A percentile compares a stretch with the other conserved stretches of the same genome.
Evolutionary conservation across 2,329 filamentous ascomycete genomes (phyloP).

Genomic region (Ophiostoma himal-ulmi): DNA sequence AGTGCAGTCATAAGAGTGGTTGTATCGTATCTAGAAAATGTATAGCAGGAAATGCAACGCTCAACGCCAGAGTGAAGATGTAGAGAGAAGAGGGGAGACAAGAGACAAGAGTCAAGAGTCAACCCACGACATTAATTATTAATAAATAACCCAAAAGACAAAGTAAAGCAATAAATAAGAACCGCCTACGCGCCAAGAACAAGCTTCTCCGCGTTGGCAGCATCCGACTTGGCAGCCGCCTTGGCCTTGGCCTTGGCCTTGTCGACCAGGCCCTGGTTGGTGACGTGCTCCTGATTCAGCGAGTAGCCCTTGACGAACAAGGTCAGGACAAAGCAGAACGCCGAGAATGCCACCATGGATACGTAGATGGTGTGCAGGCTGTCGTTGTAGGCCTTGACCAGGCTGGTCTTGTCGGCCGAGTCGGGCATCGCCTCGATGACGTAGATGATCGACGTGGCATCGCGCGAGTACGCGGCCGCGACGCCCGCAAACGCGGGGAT

Average conservation of each 20-base stretch:
- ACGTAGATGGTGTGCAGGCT: slow-evolving; percentile 50
- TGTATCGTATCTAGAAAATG: not conserved
- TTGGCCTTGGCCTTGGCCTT: slow-evolving; percentile 27
- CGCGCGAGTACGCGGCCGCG: slow-evolving; percentile 45
- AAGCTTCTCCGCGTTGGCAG: slow-evolving; percentile 5
- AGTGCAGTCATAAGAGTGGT: not conserved
- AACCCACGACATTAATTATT: not conserved
- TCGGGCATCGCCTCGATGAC: slow-evolving; percentile 47
- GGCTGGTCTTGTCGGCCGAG: slow-evolving; percentile 36
- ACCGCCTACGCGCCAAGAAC: not conserved
- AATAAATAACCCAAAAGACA: not conserved
- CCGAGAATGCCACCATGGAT: slow-evolving; percentile 47
- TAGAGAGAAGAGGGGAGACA: not conserved
- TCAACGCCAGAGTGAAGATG: not conserved
- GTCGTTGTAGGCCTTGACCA: slow-evolving; percentile 42
- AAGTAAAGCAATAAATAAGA: not conserved
- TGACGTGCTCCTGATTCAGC: slow-evolving; percentile 44
- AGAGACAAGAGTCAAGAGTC: not conserved
- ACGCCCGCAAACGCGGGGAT: slow-evolving; percentile 22
- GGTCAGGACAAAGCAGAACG: slow-evolving; percentile 46
- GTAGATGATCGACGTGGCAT: slow-evolving; percentile 50
- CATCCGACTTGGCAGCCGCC: slow-evolving; percentile 15
- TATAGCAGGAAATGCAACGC: not conserved
- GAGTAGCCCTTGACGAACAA: slow-evolving; percentile 46
- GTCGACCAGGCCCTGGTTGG: slow-evolving; percentile 43